These are phyloP conservation scores for Cryphonectria japonica DNA, from an alignment of 2,329 filamentous ascomycete species.

Conservation along the genomic window DNA sequence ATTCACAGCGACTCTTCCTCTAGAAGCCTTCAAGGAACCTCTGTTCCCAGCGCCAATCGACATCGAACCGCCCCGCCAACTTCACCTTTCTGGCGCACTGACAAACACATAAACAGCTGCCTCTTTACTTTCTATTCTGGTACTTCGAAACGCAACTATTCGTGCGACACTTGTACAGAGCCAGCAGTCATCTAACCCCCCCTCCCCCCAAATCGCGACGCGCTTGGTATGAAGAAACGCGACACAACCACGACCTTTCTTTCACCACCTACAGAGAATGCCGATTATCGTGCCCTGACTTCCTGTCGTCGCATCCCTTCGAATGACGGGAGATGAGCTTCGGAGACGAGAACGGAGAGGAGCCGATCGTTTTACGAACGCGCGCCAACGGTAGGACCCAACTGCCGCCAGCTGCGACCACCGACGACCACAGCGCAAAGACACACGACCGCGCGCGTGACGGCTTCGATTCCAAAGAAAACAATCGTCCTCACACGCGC, in stretches of 20 bases:
- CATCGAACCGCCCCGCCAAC: background rate
- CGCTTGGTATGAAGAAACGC: conserved; percentile 30
- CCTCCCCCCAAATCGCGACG: conserved; percentile 6
- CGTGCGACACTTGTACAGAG: background rate
- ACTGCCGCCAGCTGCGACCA: conserved; percentile 37
- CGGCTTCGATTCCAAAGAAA: conserved; percentile 32
- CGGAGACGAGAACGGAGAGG: conserved; percentile 30
- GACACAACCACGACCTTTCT: conserved; percentile 12
- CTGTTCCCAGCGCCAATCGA: background rate
- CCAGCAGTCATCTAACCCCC: background rate
- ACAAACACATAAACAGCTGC: background rate
- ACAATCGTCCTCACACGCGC: conserved; percentile 12
- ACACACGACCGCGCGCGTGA: conserved; percentile 5
- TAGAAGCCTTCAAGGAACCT: background rate
- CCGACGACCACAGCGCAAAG: conserved; percentile 10
- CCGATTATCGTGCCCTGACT: conserved; percentile 17
- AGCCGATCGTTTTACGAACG: conserved; percentile 29
- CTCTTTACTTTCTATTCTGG: background rate
- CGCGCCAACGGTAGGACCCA: conserved; percentile 34
- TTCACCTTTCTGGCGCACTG: background rate
- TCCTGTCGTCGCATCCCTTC: conserved; percentile 20
- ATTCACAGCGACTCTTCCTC: background rate
- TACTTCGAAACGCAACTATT: background rate
- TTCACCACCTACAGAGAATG: conserved; percentile 21
- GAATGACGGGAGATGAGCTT: conserved; percentile 33